Evolutionary conservation across 228 moss, liverwort and hornwort genomes (phyloP), one percentile per base, ranked within the genome.

Genomic region (Sphagnum magellanicum): DNA sequence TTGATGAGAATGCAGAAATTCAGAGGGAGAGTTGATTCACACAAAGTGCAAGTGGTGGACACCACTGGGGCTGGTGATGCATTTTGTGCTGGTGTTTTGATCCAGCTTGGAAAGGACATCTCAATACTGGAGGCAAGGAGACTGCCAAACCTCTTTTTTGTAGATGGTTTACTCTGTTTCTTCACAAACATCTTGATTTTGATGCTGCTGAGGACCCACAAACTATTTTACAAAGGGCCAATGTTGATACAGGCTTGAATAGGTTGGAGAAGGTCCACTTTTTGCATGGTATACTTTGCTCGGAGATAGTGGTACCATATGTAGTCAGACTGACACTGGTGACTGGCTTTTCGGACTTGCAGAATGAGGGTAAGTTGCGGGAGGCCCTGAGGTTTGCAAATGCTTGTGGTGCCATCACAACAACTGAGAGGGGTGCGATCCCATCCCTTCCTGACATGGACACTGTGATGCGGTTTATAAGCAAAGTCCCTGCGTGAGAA

Each of bases 41-140:
- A 78, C 9, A 76, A 84, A 64, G 84, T 81, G 73, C 84, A 84
- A 78, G 81, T 81, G 55, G 84, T 81, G 72, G 84, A 84, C 75
- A 84, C 84, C 4, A 84, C 84, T 47, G 78, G 84, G 1, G 81
- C 84, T 0, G 84, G 84, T 65, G 84, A 84, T 76, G 81, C 84
- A 65, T 84, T 84, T 78, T 84, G 84, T 72, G 84, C 81, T 61
- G 84, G 81, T 51, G 63, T 81, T 61, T 15, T 81, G 52, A 76
- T 75, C 52, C 81, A 84, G 6, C 78, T 84, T 75, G 84, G 73
- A 50, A 0, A 62, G 75, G 68, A 11, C 50, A 66, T 73, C 48
- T n/a, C 46, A 1, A 73, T 81, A 6, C 75, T 81, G 0, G 72
- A 78, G 0, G 84, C 78, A 81, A 55, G 66, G 58, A 63, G 15